These are phyloP conservation scores for Coemansia guatemalensis DNA, from an alignment of 192 early-diverging fungal species.

Conservation along the genomic window DNA sequence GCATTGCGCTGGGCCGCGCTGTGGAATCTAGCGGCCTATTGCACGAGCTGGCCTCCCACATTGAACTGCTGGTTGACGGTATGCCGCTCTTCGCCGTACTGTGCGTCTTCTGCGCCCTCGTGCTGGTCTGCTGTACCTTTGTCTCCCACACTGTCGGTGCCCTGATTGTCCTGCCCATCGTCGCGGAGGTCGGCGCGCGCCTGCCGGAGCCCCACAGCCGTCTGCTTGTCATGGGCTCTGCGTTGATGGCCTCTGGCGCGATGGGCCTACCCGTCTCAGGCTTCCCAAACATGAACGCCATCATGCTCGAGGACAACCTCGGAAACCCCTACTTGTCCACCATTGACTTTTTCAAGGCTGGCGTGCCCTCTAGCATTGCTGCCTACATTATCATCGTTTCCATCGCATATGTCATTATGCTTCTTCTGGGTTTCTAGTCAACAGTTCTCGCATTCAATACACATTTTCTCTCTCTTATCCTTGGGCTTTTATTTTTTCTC, in stretches of 20 bases:
- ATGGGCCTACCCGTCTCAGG: constrained; percentile 93
- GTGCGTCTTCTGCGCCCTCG: constrained; percentile 74
- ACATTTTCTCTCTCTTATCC: background rate
- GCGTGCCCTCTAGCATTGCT: constrained; percentile 72
- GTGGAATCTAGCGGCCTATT: constrained; percentile 87
- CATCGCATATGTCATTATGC: constrained; percentile 77
- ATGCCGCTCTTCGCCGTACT: constrained; percentile 71
- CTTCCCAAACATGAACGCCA: constrained; percentile 98
- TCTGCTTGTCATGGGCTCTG: constrained; percentile 79
- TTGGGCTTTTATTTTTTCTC: background rate
- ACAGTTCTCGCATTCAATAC: background rate
- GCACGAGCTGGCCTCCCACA: constrained; percentile 67
- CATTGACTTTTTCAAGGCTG: constrained; percentile 80
- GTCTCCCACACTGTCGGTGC: constrained; percentile 96
- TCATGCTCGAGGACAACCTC: constrained; percentile 84
- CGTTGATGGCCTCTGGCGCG: constrained; percentile 84
- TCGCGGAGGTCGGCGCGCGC: constrained; percentile 79
- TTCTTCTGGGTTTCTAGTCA: constrained; percentile 56
- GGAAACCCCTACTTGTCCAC: constrained; percentile 82
- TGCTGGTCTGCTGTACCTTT: constrained; percentile 86
- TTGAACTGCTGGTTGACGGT: constrained; percentile 65
- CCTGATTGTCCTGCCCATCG: constrained; percentile 93
- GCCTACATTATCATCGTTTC: constrained; percentile 71
- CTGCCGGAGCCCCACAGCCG: constrained; percentile 77
- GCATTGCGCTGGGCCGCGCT: constrained; percentile 89